Base-by-base conservation (phyloP, 2,329 filamentous ascomycete genomes). In the Aspergillus pseudonomiae region DNA sequence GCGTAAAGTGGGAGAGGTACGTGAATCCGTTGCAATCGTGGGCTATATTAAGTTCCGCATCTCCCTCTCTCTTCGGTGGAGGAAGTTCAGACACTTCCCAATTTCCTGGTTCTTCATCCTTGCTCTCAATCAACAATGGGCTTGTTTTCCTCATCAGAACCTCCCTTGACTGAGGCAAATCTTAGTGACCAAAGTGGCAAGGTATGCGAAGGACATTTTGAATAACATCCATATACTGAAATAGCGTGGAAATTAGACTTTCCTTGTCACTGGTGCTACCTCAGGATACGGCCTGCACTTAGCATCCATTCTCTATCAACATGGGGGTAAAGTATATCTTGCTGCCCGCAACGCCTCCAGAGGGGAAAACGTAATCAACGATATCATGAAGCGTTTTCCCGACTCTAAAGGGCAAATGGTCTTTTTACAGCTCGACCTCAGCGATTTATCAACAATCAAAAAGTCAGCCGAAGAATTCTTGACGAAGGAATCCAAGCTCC, bases 361-460 rank as follows among this genome's bases (percentile, higher is more conserved):
- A 56, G 41, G 52, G 11, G 28, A 26, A 24, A 11, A 26, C 3
- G 59, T 48, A 16, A 57, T 61, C 24, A 16, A 19, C 34, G 28
- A 48, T 19, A 48, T 57, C 14, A 28, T 21, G 32, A 4, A 6
- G 34, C 21, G 7, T 1, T 30, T 26, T 39, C 59, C 59, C 6
- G 19, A n/a, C 5, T 61, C 52, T 2, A 16, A n/a, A 16, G 59
- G 59, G 11, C 48, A 56, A 19, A 19, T 61, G 9, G 24, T n/a
- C 19, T 56, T 26, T 36, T 52, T 61, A n/a, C 26, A 21, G 9
- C 39, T 61, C 39, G 21, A 48, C 1, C 59, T 61, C 7, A 19
- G 52, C 43, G 79, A 82, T 64, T 68, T 82, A 0, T 67, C 71
- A 9, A 79, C 75, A 3, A 78, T 81, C 64, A 80, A 81, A 63